Conservation (phyloP, 176 grass and related monocot species). For the Rhipidocladum racemiflorum region DNA sequence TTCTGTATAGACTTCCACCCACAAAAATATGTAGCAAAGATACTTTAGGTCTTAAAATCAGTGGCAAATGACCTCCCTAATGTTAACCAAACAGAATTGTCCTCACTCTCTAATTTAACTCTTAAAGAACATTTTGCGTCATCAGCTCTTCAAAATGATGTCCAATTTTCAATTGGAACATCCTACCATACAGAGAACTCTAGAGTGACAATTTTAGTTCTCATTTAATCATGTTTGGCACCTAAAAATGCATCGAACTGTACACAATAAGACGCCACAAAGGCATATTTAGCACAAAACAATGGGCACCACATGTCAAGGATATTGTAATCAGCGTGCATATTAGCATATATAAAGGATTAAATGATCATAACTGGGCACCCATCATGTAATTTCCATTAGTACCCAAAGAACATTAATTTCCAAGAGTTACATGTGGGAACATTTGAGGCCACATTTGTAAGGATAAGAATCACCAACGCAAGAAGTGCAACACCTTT, state of each 20-base stretch:
- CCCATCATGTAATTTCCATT: neutral
- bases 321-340: neutral
- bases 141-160: no score
- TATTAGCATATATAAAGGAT: neutral
- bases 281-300: neutral
- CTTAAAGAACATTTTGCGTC: no score
- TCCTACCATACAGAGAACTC: no score
- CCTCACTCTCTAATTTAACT: no score
- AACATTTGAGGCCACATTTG: constrained; percentile 94
- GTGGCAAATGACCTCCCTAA: no score
- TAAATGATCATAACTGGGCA: neutral
- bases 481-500: constrained; percentile 68
- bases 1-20: no score
- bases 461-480: constrained; percentile 67
- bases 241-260: neutral
- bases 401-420: neutral
- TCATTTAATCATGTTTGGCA: neutral
- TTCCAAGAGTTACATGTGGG: constrained; percentile 57
- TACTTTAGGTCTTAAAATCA: no score
- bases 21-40: no score
- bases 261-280: neutral
- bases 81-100: no score
- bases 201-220: no score
- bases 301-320: no score
- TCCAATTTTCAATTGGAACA: no score